A percentile compares a stretch with the other conserved stretches of the same genome.
Evolutionary conservation across 805 yeast species (phyloP).

Genomic region (Starmerella bombi): DNA sequence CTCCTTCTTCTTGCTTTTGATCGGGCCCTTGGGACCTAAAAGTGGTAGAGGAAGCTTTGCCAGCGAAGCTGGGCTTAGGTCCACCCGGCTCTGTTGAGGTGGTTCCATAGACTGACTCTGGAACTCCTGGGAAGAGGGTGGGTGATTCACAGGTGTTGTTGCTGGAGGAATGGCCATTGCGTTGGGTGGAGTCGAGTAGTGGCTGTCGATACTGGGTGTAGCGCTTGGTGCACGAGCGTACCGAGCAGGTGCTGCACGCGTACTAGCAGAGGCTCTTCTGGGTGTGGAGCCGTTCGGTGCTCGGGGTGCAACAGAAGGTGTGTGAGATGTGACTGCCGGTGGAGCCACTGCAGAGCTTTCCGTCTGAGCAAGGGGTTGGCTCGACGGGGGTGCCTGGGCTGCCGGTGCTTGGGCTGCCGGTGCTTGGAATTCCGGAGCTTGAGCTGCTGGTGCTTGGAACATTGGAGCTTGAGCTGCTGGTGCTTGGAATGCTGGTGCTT

Average conservation of each 20-base stretch:
- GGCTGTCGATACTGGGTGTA: neutral
- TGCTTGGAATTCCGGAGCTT: too few relatives aligned
- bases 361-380: too few relatives aligned
- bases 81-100: neutral
- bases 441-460: too few relatives aligned
- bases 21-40: slow-evolving; percentile 30
- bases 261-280: too few relatives aligned
- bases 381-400: neutral
- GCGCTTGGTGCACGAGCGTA: neutral
- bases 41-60: slow-evolving; percentile 57
- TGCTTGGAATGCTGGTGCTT: neutral
- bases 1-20: slow-evolving; percentile 50
- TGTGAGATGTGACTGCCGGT: neutral
- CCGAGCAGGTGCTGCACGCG: too few relatives aligned
- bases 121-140: neutral
- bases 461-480: too few relatives aligned
- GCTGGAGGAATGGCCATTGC: neutral
- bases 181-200: neutral
- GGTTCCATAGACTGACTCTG: neutral
- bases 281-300: too few relatives aligned
- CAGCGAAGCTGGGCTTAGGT: neutral
- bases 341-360: neutral
- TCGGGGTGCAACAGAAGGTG: neutral
- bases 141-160: too few relatives aligned
- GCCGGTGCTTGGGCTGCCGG: neutral